Evolutionary conservation across 1,284 basidiomycete genomes (phyloP).

Genomic region (Marasmius oreades): DNA sequence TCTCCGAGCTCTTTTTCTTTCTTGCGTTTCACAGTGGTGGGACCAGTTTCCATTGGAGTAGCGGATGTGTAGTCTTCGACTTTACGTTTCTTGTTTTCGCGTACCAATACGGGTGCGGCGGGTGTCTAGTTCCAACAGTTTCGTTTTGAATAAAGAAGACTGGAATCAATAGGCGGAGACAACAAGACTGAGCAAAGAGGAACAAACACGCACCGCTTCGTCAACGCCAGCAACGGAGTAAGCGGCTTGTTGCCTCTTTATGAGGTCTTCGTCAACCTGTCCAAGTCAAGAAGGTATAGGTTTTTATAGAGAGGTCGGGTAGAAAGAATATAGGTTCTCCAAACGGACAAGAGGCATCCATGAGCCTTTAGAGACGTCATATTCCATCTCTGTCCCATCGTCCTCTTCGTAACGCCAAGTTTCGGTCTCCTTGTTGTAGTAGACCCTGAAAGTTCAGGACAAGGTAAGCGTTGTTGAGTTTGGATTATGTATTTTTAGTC

Average conservation of each 20-base stretch:
- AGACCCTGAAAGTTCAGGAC: slow-evolving; percentile 40
- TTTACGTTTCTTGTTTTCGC: slow-evolving; percentile 81
- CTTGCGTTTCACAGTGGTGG: slow-evolving; percentile 66
- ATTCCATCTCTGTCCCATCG: slow-evolving; percentile 87
- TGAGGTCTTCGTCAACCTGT: slow-evolving; percentile 78
- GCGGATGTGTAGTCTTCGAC: slow-evolving; percentile 73
- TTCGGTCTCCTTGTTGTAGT: slow-evolving; percentile 71
- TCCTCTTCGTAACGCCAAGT: slow-evolving; percentile 91
- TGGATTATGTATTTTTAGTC: too few relatives aligned
- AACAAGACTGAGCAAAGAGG: slow-evolving; percentile 16
- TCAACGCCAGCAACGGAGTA: slow-evolving; percentile 90
- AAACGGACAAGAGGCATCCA: slow-evolving; percentile 81
- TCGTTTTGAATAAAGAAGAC: too few relatives aligned
- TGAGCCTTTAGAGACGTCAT: slow-evolving; percentile 65
- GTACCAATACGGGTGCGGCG: slow-evolving; percentile 76
- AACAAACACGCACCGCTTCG: slow-evolving; percentile 65
- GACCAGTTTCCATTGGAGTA: slow-evolving; percentile 41
- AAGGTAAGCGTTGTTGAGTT: background rate
- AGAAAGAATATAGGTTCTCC: slow-evolving; percentile 1
- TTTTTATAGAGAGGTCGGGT: slow-evolving; percentile 3
- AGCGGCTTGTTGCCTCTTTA: slow-evolving; percentile 87
- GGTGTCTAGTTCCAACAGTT: slow-evolving; percentile 53
- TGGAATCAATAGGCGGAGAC: slow-evolving; percentile 17
- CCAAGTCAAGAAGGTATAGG: slow-evolving; percentile 14
- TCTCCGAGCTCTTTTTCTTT: slow-evolving; percentile 45